phyloP scores from a whole-genome alignment of 768 basidiomycete species.

The Gloeophyllum trabeum region DNA sequence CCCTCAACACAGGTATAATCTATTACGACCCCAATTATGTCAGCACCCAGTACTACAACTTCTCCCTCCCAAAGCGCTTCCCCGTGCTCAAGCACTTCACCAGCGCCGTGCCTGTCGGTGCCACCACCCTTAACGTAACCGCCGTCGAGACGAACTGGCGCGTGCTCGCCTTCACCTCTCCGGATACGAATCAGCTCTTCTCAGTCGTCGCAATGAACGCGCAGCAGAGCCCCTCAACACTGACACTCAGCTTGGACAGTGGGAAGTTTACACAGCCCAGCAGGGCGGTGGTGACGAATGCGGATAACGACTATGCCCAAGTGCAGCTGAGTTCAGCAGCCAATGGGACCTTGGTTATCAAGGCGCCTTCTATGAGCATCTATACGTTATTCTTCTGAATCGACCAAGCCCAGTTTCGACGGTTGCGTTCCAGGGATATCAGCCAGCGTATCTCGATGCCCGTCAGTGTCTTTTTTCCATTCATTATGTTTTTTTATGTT shows the following conservation, averaged over 20 bases:
- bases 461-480: no score
- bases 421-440: no score
- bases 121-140: background rate
- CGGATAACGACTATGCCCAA: background rate
- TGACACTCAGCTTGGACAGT: background rate
- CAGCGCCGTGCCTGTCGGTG: constrained; percentile 4
- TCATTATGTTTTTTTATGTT: no score
- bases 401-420: no score
- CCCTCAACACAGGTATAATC: constrained; percentile 15
- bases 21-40: constrained; percentile 29
- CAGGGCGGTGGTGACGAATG: background rate
- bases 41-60: constrained; percentile 7
- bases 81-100: constrained; percentile 14
- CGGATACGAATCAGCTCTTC: background rate
- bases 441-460: no score
- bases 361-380: background rate
- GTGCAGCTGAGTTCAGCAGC: background rate
- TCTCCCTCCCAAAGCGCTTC: constrained; percentile 13
- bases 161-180: background rate
- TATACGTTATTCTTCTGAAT: background rate
- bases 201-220: background rate
- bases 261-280: background rate
- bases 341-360: background rate
- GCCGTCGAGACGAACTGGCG: background rate
- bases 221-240: background rate